A percentile compares a stretch with the other conserved stretches of the same genome.
phyloP scores from a whole-genome alignment of 2,329 filamentous ascomycete genomes.

The Monosporascus sp. region DNA sequence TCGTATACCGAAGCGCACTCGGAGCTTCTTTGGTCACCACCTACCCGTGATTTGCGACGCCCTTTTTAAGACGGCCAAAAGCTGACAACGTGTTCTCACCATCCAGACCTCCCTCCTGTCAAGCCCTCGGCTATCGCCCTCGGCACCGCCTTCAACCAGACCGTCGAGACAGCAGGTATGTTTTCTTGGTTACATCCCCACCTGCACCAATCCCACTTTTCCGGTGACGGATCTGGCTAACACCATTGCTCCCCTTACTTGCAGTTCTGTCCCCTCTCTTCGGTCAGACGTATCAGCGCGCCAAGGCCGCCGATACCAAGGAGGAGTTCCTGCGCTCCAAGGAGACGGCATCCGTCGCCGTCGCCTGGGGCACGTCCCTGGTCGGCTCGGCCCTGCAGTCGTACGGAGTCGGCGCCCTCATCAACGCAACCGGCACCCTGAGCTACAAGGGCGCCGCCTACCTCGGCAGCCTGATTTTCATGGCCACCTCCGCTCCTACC shows the following conservation, averaged over 20 bases:
- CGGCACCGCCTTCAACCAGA: slow-evolving; percentile 93
- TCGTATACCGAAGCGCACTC: neutral
- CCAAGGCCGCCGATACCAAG: slow-evolving; percentile 86
- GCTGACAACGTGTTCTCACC: neutral
- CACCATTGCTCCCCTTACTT: neutral
- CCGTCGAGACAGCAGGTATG: slow-evolving; percentile 67
- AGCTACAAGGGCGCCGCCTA: slow-evolving; percentile 97
- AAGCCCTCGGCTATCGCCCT: slow-evolving; percentile 98
- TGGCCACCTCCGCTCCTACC: slow-evolving; percentile 79
- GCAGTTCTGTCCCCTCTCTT: slow-evolving; percentile 79
- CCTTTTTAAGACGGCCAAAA: too few species aligned
- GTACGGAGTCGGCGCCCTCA: slow-evolving; percentile 82
- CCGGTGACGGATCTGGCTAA: slow-evolving; percentile 1
- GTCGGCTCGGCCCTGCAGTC: slow-evolving; percentile 83
- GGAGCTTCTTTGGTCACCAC: neutral
- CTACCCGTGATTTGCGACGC: too few species aligned
- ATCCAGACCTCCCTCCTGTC: slow-evolving; percentile 61
- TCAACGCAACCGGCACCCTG: slow-evolving; percentile 91
- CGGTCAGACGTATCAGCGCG: slow-evolving; percentile 89
- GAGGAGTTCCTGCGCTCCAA: slow-evolving; percentile 94
- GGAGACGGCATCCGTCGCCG: slow-evolving; percentile 81
- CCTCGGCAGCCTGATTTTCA: slow-evolving; percentile 84
- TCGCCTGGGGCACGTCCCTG: slow-evolving; percentile 86
- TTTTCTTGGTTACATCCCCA: neutral
- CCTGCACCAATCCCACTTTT: neutral